phyloP scores from a whole-genome alignment of 768 basidiomycete genomes.

The Kwoniella pini region DNA sequence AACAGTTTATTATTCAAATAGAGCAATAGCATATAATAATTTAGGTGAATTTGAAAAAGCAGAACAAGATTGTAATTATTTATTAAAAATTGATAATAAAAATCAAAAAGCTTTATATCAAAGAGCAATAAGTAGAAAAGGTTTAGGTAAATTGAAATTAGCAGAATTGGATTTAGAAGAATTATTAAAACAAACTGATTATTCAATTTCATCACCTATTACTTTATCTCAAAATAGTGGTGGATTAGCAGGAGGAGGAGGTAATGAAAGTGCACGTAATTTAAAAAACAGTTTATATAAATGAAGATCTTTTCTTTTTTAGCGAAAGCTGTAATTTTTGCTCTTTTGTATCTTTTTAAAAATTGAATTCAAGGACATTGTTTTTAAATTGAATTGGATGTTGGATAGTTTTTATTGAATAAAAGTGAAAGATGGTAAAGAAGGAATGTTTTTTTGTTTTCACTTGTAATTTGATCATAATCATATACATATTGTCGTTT shows the following conservation, averaged over 20 bases:
- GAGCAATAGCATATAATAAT: constrained; percentile 53
- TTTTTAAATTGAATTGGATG: no score
- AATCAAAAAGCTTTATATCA: constrained; percentile 54
- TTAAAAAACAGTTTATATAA: constrained; percentile 12
- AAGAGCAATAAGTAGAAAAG: constrained; percentile 47
- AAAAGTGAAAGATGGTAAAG: no score
- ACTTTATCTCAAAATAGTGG: not conserved
- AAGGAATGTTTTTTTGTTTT: no score
- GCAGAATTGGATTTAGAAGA: constrained; percentile 48
- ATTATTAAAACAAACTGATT: constrained; percentile 29
- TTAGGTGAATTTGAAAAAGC: constrained; percentile 49
- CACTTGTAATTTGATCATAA: no score
- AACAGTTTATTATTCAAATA: constrained; percentile 53
- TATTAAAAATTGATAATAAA: constrained; percentile 44
- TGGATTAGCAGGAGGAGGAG: constrained; percentile 5
- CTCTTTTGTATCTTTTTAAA: not conserved
- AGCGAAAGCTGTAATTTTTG: no score
- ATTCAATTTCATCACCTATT: not conserved
- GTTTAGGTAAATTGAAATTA: constrained; percentile 46
- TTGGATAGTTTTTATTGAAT: no score
- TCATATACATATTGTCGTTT: no score
- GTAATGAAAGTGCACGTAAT: constrained; percentile 45
- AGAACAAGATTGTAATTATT: constrained; percentile 50
- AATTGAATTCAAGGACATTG: no score
- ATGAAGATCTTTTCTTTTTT: no score